Evolutionary conservation across 192 early-diverging fungal species (phyloP).

Genomic region (Podila clonocystis): DNA sequence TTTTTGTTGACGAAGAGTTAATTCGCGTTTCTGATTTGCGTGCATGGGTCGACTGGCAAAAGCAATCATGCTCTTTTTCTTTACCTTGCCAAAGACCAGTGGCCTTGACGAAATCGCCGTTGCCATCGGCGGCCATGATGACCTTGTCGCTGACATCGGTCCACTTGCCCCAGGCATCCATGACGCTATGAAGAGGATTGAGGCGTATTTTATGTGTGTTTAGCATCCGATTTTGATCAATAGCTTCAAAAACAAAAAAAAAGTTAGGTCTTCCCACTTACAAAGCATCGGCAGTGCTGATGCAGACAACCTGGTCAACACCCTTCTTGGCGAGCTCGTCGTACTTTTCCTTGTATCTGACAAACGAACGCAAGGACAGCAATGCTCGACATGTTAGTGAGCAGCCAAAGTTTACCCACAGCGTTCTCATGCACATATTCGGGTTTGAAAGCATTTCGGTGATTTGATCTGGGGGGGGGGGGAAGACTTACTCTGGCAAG

Average conservation of each 20-base stretch:
- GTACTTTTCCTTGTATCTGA: constrained; percentile 44
- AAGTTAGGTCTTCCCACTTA: constrained; percentile 4
- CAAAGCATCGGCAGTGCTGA: constrained; percentile 63
- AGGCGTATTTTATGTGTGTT: neutral
- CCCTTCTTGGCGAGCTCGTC: constrained; percentile 62
- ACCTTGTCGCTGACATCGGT: constrained; percentile 51
- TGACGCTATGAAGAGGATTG: constrained; percentile 32
- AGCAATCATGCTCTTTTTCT: neutral
- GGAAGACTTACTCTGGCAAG: constrained; percentile 57
- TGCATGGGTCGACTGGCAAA: no score
- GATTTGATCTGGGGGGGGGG: neutral
- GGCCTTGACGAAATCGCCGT: constrained; percentile 55
- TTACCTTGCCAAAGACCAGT: constrained; percentile 45
- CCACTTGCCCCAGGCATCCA: constrained; percentile 69
- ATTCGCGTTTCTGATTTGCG: neutral
- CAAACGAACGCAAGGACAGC: neutral
- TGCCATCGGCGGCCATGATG: constrained; percentile 60
- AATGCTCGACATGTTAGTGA: neutral
- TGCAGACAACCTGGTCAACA: constrained; percentile 60
- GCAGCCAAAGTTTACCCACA: neutral
- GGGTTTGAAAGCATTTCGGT: no score
- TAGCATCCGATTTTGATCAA: no score
- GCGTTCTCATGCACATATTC: no score
- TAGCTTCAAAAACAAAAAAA: neutral
- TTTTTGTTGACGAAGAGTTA: constrained; percentile 8